Evolutionary conservation across 495 filamentous ascomycete genomes (phyloP), one percentile per base, ranked within the genome.

Genomic region (Penicillium lagena): DNA sequence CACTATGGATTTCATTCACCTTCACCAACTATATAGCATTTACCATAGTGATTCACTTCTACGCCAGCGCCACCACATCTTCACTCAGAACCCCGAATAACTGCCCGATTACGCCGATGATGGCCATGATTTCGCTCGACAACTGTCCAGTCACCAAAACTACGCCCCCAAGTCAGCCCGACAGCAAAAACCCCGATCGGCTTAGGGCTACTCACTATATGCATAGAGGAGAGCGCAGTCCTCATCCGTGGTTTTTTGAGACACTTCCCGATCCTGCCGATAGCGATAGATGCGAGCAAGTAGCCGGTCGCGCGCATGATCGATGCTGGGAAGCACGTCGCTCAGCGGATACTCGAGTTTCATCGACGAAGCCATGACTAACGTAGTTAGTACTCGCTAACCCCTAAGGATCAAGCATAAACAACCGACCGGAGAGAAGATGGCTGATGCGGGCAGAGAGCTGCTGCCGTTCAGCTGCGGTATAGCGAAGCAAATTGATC

Each of bases 341-440:
- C 85, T 94, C 33, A 98, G 68, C 0, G 93, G 91, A 50, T 95
- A 96, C 58, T 94, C 90, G 1, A 97, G 76, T 69, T 93, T 93
- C 62, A 97, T 79, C 1, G 87, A 93, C 1, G 86, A 90, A 1
- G 91, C 93, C 49, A 98, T 78, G 2, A 96, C 90, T 85, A 22
- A 22, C 4, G 3, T 6, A 22, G 22, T 22, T 22, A 22, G 22
- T 4, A 22, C 22, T 3, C 22, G 22, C 22, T 3, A 22, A 22
- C 22, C 22, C 22, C 22, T 22, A 22, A 22, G 22, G 22, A 22
- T 22, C 22, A 22, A 22, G 0, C 22, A 22, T 6, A 22, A 0
- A 17, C 11, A 15, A 54, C 71, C 40, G 60, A 82, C 82, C 83
- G 49, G 93, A 87, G 47, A 97, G 85, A 34, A 98, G 75, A 72